Evolutionary conservation across 192 early-diverging fungal species (phyloP).

Genomic region (Linnemannia schmuckeri): DNA sequence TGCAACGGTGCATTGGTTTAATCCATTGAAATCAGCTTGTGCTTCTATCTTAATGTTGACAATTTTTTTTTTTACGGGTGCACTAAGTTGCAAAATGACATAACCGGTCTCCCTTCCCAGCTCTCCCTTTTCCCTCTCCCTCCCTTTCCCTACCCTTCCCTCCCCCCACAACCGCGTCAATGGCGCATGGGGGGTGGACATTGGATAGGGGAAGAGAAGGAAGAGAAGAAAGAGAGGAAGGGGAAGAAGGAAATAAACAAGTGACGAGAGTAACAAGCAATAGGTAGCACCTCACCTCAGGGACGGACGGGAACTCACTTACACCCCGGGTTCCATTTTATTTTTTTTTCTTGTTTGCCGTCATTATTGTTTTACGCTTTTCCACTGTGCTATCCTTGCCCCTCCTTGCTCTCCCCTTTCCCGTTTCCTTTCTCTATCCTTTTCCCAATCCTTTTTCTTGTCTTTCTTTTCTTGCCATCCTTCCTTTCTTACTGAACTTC

Average conservation of each 20-base stretch:
- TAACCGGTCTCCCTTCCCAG: too few species aligned
- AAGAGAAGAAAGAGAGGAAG: not conserved
- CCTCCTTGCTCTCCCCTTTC: not conserved
- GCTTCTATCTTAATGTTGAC: too few species aligned
- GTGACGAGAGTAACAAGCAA: not conserved
- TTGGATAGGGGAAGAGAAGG: not conserved
- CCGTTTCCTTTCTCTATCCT: not conserved
- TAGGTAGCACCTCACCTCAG: not conserved
- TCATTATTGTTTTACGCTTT: not conserved
- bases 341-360: constrained; percentile 8
- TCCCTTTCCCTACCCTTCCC: not conserved
- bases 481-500: not conserved
- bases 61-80: too few species aligned
- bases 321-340: not conserved
- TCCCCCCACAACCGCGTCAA: not conserved
- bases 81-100: too few species aligned
- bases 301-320: not conserved
- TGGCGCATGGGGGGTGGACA: not conserved
- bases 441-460: not conserved
- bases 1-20: not conserved
- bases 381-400: not conserved
- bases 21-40: too few species aligned
- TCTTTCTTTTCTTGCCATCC: not conserved
- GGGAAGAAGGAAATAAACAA: not conserved
- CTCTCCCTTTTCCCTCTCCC: not conserved